Evolutionary conservation across 1,139 yeast species (phyloP).

Genomic region (Protomyces gravidus): DNA sequence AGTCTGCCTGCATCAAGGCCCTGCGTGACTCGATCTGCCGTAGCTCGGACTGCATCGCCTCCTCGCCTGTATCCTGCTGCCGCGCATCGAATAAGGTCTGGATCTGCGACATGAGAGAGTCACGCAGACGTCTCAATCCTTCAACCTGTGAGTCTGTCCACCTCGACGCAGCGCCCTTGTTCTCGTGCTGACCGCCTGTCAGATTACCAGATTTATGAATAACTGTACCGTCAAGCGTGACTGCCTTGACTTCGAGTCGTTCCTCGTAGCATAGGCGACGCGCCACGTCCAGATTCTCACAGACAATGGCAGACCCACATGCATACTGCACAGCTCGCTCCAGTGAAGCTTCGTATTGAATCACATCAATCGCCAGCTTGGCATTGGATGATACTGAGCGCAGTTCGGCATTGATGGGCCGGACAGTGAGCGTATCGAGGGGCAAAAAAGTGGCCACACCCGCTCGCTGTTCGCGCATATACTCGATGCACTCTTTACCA

Average conservation of each 20-base stretch:
- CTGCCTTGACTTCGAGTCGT: constrained; percentile 61
- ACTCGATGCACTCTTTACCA: constrained; percentile 78
- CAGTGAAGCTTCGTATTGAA: constrained; percentile 62
- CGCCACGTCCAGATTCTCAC: constrained; percentile 67
- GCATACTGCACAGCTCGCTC: constrained; percentile 79
- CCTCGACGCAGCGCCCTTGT: constrained; percentile 39
- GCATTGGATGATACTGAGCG: constrained; percentile 56
- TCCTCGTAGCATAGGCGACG: constrained; percentile 66
- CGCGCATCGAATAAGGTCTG: constrained; percentile 49
- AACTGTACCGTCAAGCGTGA: constrained; percentile 77
- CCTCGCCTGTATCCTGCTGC: constrained; percentile 57
- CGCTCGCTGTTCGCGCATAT: constrained; percentile 76
- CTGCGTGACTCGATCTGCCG: constrained; percentile 53
- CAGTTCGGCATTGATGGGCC: constrained; percentile 53
- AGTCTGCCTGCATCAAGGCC: constrained; percentile 51
- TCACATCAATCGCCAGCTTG: constrained; percentile 61
- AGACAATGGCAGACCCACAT: constrained; percentile 76
- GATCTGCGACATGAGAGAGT: constrained; percentile 54
- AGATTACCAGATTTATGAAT: constrained; percentile 82
- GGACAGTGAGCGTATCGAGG: constrained; percentile 66
- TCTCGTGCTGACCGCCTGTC: constrained; percentile 67
- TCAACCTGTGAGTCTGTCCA: constrained; percentile 77
- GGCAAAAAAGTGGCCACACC: constrained; percentile 90
- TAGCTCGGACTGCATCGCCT: constrained; percentile 55
- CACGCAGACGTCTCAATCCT: constrained; percentile 54